Evolutionary conservation across 1,284 basidiomycete species (phyloP).

Genomic region (Ustilago trichophora): DNA sequence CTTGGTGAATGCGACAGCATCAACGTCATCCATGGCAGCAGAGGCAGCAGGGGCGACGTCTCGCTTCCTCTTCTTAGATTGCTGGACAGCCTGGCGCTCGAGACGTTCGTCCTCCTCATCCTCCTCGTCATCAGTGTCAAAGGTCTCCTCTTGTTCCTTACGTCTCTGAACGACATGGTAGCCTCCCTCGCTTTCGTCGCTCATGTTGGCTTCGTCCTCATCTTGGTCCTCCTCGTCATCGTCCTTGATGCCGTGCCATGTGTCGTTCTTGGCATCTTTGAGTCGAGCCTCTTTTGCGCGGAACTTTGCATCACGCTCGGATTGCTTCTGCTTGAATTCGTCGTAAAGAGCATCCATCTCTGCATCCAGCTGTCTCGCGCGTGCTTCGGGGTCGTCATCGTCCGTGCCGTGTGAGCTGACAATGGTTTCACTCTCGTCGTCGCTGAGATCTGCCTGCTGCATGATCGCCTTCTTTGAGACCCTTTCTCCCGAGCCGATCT

Average conservation of each 20-base stretch:
- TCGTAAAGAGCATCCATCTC: slow-evolving; percentile 90
- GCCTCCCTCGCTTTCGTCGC: slow-evolving; percentile 71
- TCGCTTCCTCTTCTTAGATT: slow-evolving; percentile 55
- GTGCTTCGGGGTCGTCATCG: slow-evolving; percentile 70
- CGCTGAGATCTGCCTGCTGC: slow-evolving; percentile 70
- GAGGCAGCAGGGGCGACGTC: slow-evolving; percentile 6
- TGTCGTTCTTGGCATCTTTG: slow-evolving; percentile 72
- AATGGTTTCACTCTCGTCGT: slow-evolving; percentile 69
- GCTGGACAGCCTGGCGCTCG: slow-evolving; percentile 58
- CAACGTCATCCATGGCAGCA: slow-evolving; percentile 2
- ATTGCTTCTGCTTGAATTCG: slow-evolving; percentile 81
- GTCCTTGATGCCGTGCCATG: slow-evolving; percentile 63
- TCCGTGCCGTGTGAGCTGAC: slow-evolving; percentile 73
- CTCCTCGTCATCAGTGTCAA: slow-evolving; percentile 70
- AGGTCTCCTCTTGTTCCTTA: slow-evolving; percentile 73
- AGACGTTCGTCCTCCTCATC: slow-evolving; percentile 66
- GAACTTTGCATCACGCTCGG: slow-evolving; percentile 88
- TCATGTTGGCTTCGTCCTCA: slow-evolving; percentile 66
- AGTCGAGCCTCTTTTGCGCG: slow-evolving; percentile 83
- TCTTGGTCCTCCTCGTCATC: slow-evolving; percentile 62
- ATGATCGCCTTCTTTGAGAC: slow-evolving; percentile 27
- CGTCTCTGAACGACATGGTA: slow-evolving; percentile 77
- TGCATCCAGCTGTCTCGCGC: slow-evolving; percentile 74
- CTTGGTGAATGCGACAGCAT: slow-evolving; percentile 21
- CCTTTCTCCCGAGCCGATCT: slow-evolving; percentile 48